Base-by-base conservation (phyloP, 805 yeast species). In the Zygoascus flipseniorum region DNA sequence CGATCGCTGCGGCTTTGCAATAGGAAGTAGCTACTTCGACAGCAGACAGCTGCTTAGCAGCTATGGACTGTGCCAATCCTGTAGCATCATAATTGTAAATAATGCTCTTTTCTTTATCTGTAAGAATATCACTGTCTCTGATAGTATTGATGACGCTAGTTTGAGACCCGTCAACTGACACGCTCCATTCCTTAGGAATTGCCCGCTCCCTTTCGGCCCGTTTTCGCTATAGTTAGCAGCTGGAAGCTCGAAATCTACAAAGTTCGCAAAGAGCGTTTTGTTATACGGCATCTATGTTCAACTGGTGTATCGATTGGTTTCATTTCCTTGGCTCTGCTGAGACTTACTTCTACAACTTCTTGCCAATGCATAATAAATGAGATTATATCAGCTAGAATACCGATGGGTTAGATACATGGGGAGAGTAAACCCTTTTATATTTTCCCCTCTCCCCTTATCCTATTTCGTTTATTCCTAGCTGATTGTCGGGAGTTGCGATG, bases 1-100 rank as follows among this genome's bases (percentile, higher is more conserved):
- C 52, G 6, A 42, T 42, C 3, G 46, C 31, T 2, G 85, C 79
- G 43, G 85, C 64, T 58, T 81, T 81, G 53, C 80, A 75, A 62
- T 76, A 81, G 1, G 85, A 84, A 9, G 64, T 65, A 1, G 78
- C 68, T 2, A 81, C 82, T 43, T 76, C 72, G 1, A 67, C 63
- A 0, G 84, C 64, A 3, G 73, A 65, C 52, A 72, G 65, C 51
- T 72, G 67, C 8, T 74, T 73, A 2, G 62, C 43, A 8, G 76
- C 74, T 52, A 79, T 72, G 50, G 70, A 10, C 6, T 19, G 13
- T 4, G 44, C 44, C 16, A 35, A 10, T 11, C 39, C 39, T n/a
- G 39, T 35, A 35, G 39, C 39, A 35, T 35, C 39, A 10, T 35
- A 35, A n/a, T 35, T 8, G 3, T 35, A 5, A 4, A 35, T n/a